Evolutionary conservation across 768 basidiomycete genomes (phyloP).

Genomic region (Hemileccinum impolitum): DNA sequence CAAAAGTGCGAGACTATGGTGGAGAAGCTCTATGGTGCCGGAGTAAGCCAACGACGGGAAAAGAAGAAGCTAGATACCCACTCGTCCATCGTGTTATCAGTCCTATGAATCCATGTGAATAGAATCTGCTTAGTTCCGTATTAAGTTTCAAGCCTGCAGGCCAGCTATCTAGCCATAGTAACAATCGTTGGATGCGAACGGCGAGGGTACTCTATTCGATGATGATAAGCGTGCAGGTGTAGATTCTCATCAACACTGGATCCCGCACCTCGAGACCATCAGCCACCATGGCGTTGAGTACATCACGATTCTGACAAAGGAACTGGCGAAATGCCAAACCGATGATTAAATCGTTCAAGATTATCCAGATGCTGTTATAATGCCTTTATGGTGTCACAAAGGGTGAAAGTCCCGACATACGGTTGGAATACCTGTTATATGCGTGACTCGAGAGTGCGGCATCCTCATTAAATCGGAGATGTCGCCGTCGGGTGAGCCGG

Average conservation of each 20-base stretch:
- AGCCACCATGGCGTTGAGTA: conserved; percentile 41
- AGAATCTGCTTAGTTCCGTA: conserved; percentile 85
- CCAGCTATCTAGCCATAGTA: conserved; percentile 92
- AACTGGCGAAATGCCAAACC: conserved; percentile 72
- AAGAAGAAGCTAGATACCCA: conserved; percentile 36
- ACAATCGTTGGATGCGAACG: conserved; percentile 43
- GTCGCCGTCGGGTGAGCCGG: conserved; percentile 38
- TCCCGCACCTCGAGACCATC: conserved; percentile 39
- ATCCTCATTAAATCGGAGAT: conserved; percentile 34
- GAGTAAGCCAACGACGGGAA: conserved; percentile 7
- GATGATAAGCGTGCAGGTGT: neutral
- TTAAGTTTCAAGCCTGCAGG: conserved; percentile 96
- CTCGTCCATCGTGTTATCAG: conserved; percentile 70
- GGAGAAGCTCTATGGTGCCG: conserved; percentile 17
- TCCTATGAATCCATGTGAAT: conserved; percentile 66
- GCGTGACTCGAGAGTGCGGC: conserved; percentile 42
- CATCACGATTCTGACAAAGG: conserved; percentile 59
- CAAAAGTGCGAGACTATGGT: conserved; percentile 16
- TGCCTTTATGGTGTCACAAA: conserved; percentile 47
- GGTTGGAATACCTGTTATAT: conserved; percentile 60
- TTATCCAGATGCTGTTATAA: conserved; percentile 89
- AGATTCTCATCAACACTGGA: neutral
- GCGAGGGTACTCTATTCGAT: conserved; percentile 22
- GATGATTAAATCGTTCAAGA: conserved; percentile 86
- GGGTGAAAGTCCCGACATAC: neutral